Evolutionary conservation across 176 grass and related monocot genomes (phyloP).

Genomic region (Cenchrus americanus): DNA sequence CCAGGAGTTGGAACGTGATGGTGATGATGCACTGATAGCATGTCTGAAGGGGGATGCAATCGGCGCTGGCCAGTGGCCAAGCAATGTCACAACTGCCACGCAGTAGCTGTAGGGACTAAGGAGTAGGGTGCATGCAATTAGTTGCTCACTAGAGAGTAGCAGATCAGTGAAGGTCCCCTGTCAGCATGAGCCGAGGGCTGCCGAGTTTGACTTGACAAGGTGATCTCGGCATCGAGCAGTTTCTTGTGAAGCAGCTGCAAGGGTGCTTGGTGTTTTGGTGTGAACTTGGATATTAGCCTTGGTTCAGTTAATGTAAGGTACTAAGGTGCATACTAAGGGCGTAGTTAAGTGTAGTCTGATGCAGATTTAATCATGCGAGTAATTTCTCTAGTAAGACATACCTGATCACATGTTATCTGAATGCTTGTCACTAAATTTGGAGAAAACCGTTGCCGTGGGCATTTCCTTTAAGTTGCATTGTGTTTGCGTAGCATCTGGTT

Average conservation of each 20-base stretch:
- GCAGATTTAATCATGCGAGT: not conserved
- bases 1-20: not conserved
- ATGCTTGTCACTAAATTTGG: not conserved
- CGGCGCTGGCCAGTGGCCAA: not conserved
- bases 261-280: not conserved
- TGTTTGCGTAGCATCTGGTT: not conserved
- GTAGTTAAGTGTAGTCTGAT: not conserved
- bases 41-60: not conserved
- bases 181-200: not conserved
- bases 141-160: not conserved
- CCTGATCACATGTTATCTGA: not conserved
- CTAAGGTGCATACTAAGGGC: not conserved
- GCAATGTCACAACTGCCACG: not conserved
- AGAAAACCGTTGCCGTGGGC: not conserved
- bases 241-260: slow-evolving; percentile 24
- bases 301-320: slow-evolving; percentile 34
- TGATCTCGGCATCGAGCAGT: not conserved
- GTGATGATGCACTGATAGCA: not conserved
- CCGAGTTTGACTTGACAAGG: not conserved
- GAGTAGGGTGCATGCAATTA: not conserved
- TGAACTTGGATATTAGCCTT: slow-evolving; percentile 9
- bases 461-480: not conserved
- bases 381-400: not conserved
- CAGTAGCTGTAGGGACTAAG: slow-evolving; percentile 6
- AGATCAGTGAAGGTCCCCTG: not conserved